Evolutionary conservation across 352 stramenopile genomes (phyloP).

Genomic region (Phytophthora europaea): DNA sequence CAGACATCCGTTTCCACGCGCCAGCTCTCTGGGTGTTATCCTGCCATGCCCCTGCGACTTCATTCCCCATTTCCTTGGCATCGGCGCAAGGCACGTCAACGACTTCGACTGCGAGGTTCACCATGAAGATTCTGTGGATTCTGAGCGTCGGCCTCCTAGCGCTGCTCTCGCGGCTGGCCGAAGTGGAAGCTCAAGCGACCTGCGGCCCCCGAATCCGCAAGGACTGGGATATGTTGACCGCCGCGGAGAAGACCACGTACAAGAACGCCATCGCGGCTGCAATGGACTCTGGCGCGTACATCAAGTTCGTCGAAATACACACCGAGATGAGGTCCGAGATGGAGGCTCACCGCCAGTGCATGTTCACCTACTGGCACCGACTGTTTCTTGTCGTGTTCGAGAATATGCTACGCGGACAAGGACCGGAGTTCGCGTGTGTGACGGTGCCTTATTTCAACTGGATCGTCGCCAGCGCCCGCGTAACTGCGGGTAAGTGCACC

Average conservation of each 20-base stretch:
- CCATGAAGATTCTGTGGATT: conserved; percentile 21
- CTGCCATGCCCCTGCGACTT: background rate
- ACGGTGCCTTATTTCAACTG: conserved; percentile 89
- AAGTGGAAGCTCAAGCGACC: conserved; percentile 11
- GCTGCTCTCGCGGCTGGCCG: background rate
- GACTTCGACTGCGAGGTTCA: background rate
- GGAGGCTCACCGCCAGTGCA: conserved; percentile 68
- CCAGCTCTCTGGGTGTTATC: background rate
- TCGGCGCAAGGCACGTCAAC: background rate
- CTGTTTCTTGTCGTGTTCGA: conserved; percentile 75
- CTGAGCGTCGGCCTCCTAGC: conserved; percentile 9
- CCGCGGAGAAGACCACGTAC: conserved; percentile 53
- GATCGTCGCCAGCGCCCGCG: conserved; percentile 57
- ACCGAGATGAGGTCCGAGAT: conserved; percentile 64
- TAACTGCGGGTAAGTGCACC: conserved; percentile 47
- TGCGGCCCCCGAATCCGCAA: conserved; percentile 52
- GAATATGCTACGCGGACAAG: conserved; percentile 84
- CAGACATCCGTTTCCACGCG: background rate
- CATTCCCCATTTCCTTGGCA: background rate
- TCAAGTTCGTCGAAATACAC: conserved; percentile 74
- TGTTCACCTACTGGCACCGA: conserved; percentile 89
- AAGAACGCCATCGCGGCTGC: conserved; percentile 50
- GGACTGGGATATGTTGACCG: conserved; percentile 48
- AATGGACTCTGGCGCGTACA: conserved; percentile 67
- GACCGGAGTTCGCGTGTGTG: conserved; percentile 62